phyloP scores from a whole-genome alignment of 2,329 filamentous ascomycete genomes.

The Fusarium sp. region DNA sequence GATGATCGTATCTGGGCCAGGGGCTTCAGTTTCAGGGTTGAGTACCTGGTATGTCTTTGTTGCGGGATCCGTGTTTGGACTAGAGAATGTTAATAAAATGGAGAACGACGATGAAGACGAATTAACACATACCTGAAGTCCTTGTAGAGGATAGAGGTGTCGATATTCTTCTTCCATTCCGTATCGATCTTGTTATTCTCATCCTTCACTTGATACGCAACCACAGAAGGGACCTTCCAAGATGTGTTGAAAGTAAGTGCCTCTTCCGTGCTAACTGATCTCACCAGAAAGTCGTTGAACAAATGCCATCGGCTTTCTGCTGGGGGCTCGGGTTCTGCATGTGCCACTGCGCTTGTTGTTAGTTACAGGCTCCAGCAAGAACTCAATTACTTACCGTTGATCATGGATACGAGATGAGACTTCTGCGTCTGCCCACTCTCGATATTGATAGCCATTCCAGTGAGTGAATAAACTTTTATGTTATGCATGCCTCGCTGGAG shows the following conservation, averaged over 20 bases:
- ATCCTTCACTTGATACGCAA: slow-evolving; percentile 86
- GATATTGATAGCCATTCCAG: slow-evolving; percentile 91
- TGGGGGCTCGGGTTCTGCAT: slow-evolving; percentile 70
- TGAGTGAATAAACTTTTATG: slow-evolving; percentile 89
- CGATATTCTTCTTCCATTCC: slow-evolving; percentile 85
- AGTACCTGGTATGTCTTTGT: slow-evolving; percentile 71
- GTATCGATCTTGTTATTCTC: slow-evolving; percentile 85
- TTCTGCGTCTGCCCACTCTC: slow-evolving; percentile 87
- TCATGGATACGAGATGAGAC: slow-evolving; percentile 88
- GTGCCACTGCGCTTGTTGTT: slow-evolving; percentile 63
- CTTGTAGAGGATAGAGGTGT: slow-evolving; percentile 85
- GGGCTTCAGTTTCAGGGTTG: slow-evolving; percentile 69
- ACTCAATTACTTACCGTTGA: slow-evolving; percentile 71
- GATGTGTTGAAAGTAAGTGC: slow-evolving; percentile 88
- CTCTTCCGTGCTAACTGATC: slow-evolving; percentile 81
- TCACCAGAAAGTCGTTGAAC: slow-evolving; percentile 96
- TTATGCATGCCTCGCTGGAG: slow-evolving; percentile 82
- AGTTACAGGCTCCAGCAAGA: slow-evolving; percentile 23
- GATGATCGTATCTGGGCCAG: slow-evolving; percentile 77
- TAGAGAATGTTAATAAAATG: slow-evolving; percentile 45
- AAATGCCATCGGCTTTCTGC: slow-evolving; percentile 86
- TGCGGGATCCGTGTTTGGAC: slow-evolving; percentile 51
- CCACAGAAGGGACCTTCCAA: slow-evolving; percentile 92
- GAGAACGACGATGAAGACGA: not conserved
- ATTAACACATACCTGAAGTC: slow-evolving; percentile 64